These are phyloP conservation scores for Lumnitzera littorea DNA, from an alignment of 345 rosid genomes.

Conservation along the genomic window DNA sequence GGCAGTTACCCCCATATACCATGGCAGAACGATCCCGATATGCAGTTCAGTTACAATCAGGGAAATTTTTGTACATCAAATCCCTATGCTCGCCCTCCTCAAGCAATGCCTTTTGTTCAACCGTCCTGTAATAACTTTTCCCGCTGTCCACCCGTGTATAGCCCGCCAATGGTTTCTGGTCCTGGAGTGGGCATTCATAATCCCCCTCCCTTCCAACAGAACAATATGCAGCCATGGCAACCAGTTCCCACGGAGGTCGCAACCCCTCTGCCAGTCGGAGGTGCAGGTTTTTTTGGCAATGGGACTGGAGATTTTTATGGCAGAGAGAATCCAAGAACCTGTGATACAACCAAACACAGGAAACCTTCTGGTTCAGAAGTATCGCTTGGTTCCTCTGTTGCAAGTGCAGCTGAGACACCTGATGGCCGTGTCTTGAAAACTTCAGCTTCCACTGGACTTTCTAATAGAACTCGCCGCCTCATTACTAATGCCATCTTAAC, in stretches of 20 bases:
- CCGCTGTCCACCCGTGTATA: too few species aligned
- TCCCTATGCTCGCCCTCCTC: too few species aligned
- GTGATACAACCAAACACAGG: conserved; percentile 3
- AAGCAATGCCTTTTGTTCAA: too few species aligned
- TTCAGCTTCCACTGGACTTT: too few species aligned
- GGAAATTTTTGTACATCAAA: too few species aligned
- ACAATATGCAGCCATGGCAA: conserved; percentile 6
- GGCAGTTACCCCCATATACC: too few species aligned
- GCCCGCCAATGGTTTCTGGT: conserved; percentile 18
- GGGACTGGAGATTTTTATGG: conserved; percentile 28
- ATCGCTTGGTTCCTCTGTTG: conserved; percentile 1
- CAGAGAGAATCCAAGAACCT: background rate
- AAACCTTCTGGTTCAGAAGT: conserved; percentile 27
- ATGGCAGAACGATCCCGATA: too few species aligned
- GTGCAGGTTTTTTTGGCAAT: conserved; percentile 11
- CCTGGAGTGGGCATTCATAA: background rate
- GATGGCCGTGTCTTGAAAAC: too few species aligned
- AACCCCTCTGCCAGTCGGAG: conserved; percentile 12
- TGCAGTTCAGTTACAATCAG: too few species aligned
- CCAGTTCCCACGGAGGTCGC: conserved; percentile 7
- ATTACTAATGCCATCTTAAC: conserved; percentile 13
- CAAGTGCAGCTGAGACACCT: too few species aligned
- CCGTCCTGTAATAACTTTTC: too few species aligned
- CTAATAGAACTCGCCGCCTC: too few species aligned
- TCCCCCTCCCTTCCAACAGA: background rate